These are phyloP conservation scores for Polyrhizophydium stewartii DNA, from an alignment of 371 early-diverging fungal genomes.

Conservation along the genomic window DNA sequence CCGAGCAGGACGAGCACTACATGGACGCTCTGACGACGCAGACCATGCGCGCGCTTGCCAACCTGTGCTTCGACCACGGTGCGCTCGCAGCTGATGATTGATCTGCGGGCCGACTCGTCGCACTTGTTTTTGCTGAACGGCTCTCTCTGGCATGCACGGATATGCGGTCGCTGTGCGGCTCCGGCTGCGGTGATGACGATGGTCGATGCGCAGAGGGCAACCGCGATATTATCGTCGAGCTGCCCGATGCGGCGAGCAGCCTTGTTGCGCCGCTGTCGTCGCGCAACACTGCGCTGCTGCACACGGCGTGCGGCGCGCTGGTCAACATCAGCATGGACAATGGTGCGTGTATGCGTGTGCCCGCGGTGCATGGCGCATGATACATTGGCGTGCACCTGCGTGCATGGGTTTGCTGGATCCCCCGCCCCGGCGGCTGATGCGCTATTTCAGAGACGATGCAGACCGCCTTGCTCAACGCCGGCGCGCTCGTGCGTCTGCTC, in stretches of 20 bases:
- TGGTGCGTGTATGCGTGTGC: slow-evolving; percentile 39
- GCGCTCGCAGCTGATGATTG: no score
- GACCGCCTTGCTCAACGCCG: slow-evolving; percentile 13
- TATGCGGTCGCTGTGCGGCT: neutral
- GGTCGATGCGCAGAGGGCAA: slow-evolving; percentile 54
- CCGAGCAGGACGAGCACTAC: neutral
- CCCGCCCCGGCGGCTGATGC: neutral
- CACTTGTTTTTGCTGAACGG: neutral
- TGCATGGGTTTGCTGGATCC: neutral
- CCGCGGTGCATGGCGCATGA: neutral
- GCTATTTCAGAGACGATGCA: slow-evolving; percentile 31
- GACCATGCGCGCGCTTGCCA: slow-evolving; percentile 66
- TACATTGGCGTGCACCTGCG: neutral
- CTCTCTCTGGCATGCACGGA: neutral
- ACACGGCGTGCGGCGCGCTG: slow-evolving; percentile 63
- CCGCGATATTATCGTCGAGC: slow-evolving; percentile 56
- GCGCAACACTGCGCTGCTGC: slow-evolving; percentile 37
- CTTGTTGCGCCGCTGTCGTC: slow-evolving; percentile 43
- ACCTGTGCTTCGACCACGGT: slow-evolving; percentile 78
- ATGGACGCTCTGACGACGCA: slow-evolving; percentile 39
- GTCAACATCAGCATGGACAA: slow-evolving; percentile 74
- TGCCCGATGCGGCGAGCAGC: slow-evolving; percentile 35
- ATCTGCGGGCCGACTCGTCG: no score
- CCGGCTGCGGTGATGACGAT: no score
- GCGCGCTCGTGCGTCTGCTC: slow-evolving; percentile 14